Evolutionary conservation across 208 protist species (phyloP), one percentile per base, ranked within the genome.

Genomic region (Trypanosoma avium): DNA sequence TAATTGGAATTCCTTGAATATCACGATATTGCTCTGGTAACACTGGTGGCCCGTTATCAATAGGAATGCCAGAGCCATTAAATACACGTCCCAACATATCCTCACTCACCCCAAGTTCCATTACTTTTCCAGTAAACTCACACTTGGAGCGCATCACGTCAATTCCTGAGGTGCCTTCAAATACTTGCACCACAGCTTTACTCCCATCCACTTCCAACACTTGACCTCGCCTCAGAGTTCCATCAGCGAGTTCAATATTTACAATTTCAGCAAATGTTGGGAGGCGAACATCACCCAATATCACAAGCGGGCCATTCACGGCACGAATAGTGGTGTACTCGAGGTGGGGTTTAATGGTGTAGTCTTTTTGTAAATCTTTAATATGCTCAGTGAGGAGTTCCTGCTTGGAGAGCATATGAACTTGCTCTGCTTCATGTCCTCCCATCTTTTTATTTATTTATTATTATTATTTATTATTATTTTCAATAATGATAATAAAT

Each of bases 31-130:
- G 97, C 87, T 99, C 98, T 8, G 99, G 94, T 7, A 99, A 69
- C 33, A 99, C 96, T 33, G 81, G 61, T 40, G 98, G 98, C 50
- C 96, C 97, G 64, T 99, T 95, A 84, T 99, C 99, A 50, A 99
- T 98, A 48, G 99, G 98, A 66, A 98, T 97, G 62, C 99, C 99
- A 9, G 97, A 99, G 56, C 99, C 99, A 88, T 99, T 99, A 84
- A 99, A 99, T 67, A 99, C 93, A 79, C 99, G 94, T 38, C 99
- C 99, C 13, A 99, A 88, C 98, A 99, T 99, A 77, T 99, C 99
- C 74, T 98, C 94, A 55, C 96, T 98, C 45, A 99, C 99, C 67
- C 98, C 97, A 53, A 99, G 95, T 61, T 98, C 94, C 71, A 99
- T 91, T 43, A 99, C 96, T 75, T 99, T 98, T 66, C 99, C 99